phyloP scores from a whole-genome alignment of 441 rosid genomes.

The Eutrema salsugineum region DNA sequence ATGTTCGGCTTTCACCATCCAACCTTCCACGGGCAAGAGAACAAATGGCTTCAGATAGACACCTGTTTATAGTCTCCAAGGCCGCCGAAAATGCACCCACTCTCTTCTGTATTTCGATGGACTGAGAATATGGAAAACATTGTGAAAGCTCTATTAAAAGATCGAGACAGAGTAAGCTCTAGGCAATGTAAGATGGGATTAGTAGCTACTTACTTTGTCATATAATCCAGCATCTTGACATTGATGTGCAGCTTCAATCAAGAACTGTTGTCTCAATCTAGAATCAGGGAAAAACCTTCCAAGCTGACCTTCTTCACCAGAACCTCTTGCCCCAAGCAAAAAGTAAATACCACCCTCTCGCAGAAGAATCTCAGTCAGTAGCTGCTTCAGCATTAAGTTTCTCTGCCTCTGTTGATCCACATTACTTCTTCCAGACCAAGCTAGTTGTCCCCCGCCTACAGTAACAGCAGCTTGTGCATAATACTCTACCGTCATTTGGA shows the following conservation, averaged over 20 bases:
- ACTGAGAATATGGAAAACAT: conserved; percentile 37
- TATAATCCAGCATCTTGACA: conserved; percentile 88
- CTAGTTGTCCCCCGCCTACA: conserved; percentile 85
- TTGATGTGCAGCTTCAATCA: conserved; percentile 82
- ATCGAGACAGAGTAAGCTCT: background rate
- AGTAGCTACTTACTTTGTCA: conserved; percentile 59
- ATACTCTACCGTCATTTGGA: conserved; percentile 79
- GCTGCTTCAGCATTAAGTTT: conserved; percentile 84
- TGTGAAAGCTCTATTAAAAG: conserved; percentile 5
- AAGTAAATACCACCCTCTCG: conserved; percentile 81
- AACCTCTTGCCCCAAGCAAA: conserved; percentile 80
- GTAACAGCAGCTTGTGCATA: conserved; percentile 96
- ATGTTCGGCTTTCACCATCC: conserved; percentile 84
- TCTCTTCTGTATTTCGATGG: conserved; percentile 88
- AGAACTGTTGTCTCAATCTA: conserved; percentile 68
- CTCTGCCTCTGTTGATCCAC: conserved; percentile 90
- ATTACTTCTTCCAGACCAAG: conserved; percentile 81
- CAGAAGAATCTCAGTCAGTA: conserved; percentile 79
- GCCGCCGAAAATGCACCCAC: conserved; percentile 93
- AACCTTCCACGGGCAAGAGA: conserved; percentile 78
- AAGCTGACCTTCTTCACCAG: conserved; percentile 93
- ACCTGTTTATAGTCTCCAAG: conserved; percentile 78
- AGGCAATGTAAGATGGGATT: background rate
- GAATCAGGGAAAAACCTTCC: conserved; percentile 63
- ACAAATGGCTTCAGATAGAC: conserved; percentile 87